Evolutionary conservation across 2,329 filamentous ascomycete genomes (phyloP), one percentile per base, ranked within the genome.

Genomic region (Botrytis deweyae): DNA sequence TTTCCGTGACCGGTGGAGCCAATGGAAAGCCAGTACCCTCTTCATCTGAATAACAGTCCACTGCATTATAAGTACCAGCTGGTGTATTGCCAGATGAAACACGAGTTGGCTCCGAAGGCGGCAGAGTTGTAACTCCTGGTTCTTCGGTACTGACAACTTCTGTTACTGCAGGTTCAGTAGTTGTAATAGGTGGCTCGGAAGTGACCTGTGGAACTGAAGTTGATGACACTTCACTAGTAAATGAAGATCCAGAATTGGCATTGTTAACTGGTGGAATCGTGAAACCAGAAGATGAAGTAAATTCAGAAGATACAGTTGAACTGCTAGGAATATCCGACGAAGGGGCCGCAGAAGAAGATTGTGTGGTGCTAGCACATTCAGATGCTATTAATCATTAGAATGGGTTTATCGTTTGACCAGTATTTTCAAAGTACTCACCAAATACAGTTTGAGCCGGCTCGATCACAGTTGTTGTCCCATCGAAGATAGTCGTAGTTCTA

Each of bases 11-110:
- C 16, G 66, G 66, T 18, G 66, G 49, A 25, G 49, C 36, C 52
- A 69, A 42, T 58, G 66, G 66, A n/a, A 40, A 69, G 25, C 66
- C 66, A 36, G n/a, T 58, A 58, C 18, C 36, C 49, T 58, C 66
- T 33, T 69, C 20, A 59, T 69, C 66, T 25, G 66, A 14, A 6
- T 69, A 69, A 69, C 66, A 69, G 3, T 25, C 66, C n/a, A 58
- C 52, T 33, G 18, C 49, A 44, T 33, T 69, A 22, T 58, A 69
- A 33, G 49, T 69, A 58, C 66, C 66, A 42, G 49, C 49, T 8
- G 65, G 46, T 22, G 65, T 68, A 68, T 55, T 10, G 6, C 10
- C 49, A 25, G 66, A 58, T 58, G 66, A 18, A 33, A 69, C 49
- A 5, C 66, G 66, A 58, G 66, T 69, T 69, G 66, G 66, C 6